phyloP scores from a whole-genome alignment of 2,329 filamentous ascomycete species.

The Ustilaginoidea virens region DNA sequence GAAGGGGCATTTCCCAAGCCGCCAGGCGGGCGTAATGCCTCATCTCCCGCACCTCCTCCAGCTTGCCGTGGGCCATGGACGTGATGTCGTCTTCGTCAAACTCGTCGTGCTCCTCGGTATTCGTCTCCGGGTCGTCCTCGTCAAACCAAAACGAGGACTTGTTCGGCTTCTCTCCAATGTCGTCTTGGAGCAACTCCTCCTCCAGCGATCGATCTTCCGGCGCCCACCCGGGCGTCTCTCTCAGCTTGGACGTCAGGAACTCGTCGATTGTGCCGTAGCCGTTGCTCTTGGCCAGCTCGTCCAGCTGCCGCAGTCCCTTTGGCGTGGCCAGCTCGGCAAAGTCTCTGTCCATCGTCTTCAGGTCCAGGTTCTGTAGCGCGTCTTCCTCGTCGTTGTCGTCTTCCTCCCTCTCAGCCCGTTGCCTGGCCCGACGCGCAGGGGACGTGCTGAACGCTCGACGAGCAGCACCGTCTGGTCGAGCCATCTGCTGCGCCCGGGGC shows the following conservation, averaged over 20 bases:
- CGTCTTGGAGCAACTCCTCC: constrained; percentile 15
- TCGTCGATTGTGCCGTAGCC: constrained; percentile 18
- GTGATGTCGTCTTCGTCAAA: constrained; percentile 76
- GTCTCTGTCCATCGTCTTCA: constrained; percentile 16
- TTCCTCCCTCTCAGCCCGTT: constrained; percentile 6
- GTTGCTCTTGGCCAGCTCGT: constrained; percentile 19
- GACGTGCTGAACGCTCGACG: constrained; percentile 17
- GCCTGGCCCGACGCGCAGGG: constrained; percentile 11
- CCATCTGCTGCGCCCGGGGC: constrained; percentile 11
- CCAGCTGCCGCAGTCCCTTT: constrained; percentile 17
- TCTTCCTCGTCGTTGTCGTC: constrained; percentile 11
- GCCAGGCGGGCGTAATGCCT: constrained; percentile 76
- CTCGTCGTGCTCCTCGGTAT: constrained; percentile 39
- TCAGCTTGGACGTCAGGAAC: constrained; percentile 14
- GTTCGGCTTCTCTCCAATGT: constrained; percentile 18
- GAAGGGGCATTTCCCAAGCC: constrained; percentile 89
- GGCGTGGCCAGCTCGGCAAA: constrained; percentile 16
- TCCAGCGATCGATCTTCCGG: constrained; percentile 17
- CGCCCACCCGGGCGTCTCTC: constrained; percentile 14
- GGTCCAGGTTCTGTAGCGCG: constrained; percentile 9
- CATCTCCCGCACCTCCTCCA: constrained; percentile 78
- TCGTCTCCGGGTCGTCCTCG: constrained; percentile 29
- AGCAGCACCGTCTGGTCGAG: constrained; percentile 8
- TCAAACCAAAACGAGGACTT: constrained; percentile 32
- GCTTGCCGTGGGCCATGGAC: constrained; percentile 65